Evolutionary conservation across 768 basidiomycete genomes (phyloP).

Genomic region (Holtermannia corniformis): DNA sequence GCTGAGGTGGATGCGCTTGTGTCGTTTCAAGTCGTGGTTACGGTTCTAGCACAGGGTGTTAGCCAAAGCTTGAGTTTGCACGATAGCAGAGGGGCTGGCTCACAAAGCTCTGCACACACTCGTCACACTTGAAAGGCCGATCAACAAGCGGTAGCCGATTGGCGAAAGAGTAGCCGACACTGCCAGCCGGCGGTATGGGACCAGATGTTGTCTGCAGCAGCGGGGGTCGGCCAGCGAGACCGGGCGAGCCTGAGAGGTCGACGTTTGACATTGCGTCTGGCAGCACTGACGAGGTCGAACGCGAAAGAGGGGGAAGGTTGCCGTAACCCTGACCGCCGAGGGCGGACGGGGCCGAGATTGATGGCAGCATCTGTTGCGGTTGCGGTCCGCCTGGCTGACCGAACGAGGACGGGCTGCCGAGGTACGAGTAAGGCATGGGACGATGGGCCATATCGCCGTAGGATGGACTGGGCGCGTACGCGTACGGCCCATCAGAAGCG

Average conservation of each 20-base stretch:
- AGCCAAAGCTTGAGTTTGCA: not conserved
- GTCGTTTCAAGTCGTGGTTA: conserved; percentile 43
- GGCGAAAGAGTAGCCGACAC: conserved; percentile 23
- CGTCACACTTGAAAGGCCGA: conserved; percentile 41
- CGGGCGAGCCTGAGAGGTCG: not conserved
- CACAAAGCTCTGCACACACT: conserved; percentile 41
- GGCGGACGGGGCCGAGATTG: conserved; percentile 14
- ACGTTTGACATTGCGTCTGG: not conserved
- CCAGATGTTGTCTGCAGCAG: not conserved
- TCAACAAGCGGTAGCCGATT: conserved; percentile 33
- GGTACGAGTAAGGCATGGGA: not conserved
- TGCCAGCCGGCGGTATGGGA: not conserved
- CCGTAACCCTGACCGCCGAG: conserved; percentile 7
- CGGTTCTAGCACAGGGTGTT: conserved; percentile 27
- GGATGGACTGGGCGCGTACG: not conserved
- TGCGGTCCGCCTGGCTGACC: conserved; percentile 5
- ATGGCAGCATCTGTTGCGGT: conserved; percentile 16
- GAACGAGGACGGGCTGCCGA: not conserved
- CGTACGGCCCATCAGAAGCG: not conserved
- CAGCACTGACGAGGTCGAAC: conserved; percentile 13
- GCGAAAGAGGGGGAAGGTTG: conserved; percentile 10
- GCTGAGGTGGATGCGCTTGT: conserved; percentile 40
- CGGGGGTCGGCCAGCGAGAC: not conserved
- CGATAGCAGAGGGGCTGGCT: conserved; percentile 6
- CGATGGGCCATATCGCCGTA: not conserved